phyloP scores from a whole-genome alignment of 768 basidiomycete species.

The Phylloporus arenicola region DNA sequence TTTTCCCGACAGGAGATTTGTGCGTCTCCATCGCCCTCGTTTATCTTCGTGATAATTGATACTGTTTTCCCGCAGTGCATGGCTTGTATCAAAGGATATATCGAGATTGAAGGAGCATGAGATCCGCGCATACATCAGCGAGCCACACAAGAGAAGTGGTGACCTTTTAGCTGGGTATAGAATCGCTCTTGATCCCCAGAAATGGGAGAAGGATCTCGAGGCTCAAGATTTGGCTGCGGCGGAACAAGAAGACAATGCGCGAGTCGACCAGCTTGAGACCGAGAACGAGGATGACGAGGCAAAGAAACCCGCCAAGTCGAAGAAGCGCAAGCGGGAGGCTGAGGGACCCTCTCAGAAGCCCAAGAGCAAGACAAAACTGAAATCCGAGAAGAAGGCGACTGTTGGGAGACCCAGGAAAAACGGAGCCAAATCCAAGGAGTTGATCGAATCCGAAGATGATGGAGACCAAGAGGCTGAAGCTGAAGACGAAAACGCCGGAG shows the following conservation, averaged over 20 bases:
- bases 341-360: slow-evolving; percentile 38
- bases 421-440: slow-evolving; percentile 55
- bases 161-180: slow-evolving; percentile 75
- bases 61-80: slow-evolving; percentile 51
- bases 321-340: slow-evolving; percentile 61
- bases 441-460: slow-evolving; percentile 61
- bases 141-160: slow-evolving; percentile 68
- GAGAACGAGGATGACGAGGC: slow-evolving; percentile 49
- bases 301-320: slow-evolving; percentile 41
- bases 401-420: slow-evolving; percentile 45
- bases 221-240: slow-evolving; percentile 32
- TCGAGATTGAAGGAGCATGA: slow-evolving; percentile 70
- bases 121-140: slow-evolving; percentile 78
- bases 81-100: slow-evolving; percentile 80
- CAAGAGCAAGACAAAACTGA: slow-evolving; percentile 43
- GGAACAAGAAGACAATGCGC: slow-evolving; percentile 50
- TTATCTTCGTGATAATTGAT: slow-evolving; percentile 10
- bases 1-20: slow-evolving; percentile 95
- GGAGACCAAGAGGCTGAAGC: slow-evolving; percentile 46
- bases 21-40: slow-evolving; percentile 41
- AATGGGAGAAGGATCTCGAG: slow-evolving; percentile 52
- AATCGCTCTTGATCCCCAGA: slow-evolving; percentile 67
- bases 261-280: slow-evolving; percentile 61
- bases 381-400: slow-evolving; percentile 35
- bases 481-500: slow-evolving; percentile 41